phyloP scores from a whole-genome alignment of 306 rosid species.

The Albizia julibrissin region DNA sequence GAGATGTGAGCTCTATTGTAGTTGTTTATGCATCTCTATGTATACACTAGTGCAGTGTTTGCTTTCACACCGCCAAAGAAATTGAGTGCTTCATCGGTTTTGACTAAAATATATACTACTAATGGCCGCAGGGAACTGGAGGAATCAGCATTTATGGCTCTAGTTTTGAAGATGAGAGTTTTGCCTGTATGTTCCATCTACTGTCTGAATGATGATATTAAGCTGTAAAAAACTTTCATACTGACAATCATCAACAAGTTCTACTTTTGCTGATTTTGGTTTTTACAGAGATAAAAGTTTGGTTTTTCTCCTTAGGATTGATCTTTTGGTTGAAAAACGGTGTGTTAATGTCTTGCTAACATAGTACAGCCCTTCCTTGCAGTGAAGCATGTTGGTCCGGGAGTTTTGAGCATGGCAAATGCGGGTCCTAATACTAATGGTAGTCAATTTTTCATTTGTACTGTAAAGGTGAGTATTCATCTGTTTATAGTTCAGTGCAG shows the following conservation, averaged over 20 bases:
- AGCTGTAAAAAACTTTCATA: not conserved
- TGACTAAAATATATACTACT: conserved; percentile 23
- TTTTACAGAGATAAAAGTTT: not conserved
- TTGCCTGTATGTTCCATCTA: conserved; percentile 56
- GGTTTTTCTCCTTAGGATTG: not conserved
- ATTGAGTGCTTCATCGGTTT: conserved; percentile 23
- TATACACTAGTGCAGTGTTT: conserved; percentile 7
- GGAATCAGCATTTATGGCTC: conserved; percentile 89
- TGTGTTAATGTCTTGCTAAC: not conserved
- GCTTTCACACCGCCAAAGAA: conserved; percentile 10
- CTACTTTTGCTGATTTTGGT: not conserved
- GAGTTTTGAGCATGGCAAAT: conserved; percentile 97
- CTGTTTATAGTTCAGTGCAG: not conserved
- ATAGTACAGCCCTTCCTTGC: conserved; percentile 40
- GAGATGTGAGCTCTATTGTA: conserved; percentile 56
- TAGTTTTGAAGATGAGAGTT: conserved; percentile 75
- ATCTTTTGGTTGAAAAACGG: not conserved
- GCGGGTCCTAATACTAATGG: conserved; percentile 92
- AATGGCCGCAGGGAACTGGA: conserved; percentile 85
- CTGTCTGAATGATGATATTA: conserved; percentile 21
- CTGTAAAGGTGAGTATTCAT: conserved; percentile 69
- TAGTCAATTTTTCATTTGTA: conserved; percentile 90
- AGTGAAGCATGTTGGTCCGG: conserved; percentile 94
- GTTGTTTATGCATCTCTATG: conserved; percentile 8
- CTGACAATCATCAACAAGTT: conserved; percentile 17